Percentiles rank a stretch among this genome's conserved stretches.
Conservation (phyloP, 345 rosid genomes). For the Populus euphratica region DNA sequence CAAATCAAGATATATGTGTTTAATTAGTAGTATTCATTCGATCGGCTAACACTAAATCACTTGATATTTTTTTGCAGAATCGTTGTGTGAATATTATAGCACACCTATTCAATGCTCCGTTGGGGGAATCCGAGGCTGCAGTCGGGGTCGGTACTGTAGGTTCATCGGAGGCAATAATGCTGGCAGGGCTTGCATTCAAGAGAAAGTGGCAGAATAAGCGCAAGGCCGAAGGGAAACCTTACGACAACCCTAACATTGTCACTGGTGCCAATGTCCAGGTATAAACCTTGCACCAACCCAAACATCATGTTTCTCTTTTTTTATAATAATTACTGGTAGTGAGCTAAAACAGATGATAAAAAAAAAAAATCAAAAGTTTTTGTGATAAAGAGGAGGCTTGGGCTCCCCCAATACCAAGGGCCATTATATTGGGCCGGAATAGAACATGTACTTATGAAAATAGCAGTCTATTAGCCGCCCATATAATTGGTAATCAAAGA, state of each 20-base stretch:
- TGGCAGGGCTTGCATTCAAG: conserved; percentile 90
- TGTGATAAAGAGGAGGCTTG: neutral
- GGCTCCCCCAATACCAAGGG: neutral
- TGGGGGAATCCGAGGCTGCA: conserved; percentile 65
- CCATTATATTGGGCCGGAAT: neutral
- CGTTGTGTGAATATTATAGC: conserved; percentile 97
- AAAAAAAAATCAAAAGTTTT: neutral
- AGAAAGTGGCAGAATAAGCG: conserved; percentile 93
- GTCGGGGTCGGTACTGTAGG: conserved; percentile 94
- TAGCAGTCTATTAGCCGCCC: neutral
- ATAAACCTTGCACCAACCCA: neutral
- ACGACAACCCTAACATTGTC: conserved; percentile 84
- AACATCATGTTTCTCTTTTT: neutral
- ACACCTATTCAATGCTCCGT: conserved; percentile 79
- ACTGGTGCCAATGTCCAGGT: conserved; percentile 97
- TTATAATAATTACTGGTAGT: no score
- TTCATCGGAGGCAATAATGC: conserved; percentile 95
- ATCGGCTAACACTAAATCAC: neutral
- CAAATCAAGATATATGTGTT: neutral
- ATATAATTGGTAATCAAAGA: neutral
- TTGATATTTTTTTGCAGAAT: conserved; percentile 43
- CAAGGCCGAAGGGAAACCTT: conserved; percentile 74
- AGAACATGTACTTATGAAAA: neutral
- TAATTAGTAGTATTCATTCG: neutral
- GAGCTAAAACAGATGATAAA: neutral